Percentiles rank a stretch among this genome's conserved stretches.
Conservation (phyloP, 2,329 filamentous ascomycete genomes). For the Aspergillus nomiae region DNA sequence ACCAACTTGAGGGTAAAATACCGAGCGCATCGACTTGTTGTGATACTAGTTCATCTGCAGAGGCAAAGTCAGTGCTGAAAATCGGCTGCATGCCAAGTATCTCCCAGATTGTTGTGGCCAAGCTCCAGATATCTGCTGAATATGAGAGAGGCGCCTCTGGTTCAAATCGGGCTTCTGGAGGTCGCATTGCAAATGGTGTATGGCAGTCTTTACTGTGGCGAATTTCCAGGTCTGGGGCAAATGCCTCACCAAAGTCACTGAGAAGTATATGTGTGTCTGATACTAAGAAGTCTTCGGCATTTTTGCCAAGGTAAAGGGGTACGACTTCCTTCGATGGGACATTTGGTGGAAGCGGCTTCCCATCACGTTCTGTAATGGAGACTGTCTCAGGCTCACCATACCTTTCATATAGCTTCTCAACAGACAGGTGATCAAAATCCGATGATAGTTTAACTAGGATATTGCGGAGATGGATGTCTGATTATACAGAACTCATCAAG, state of each 20-base stretch:
- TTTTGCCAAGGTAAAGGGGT: constrained; percentile 30
- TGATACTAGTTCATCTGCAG: constrained; percentile 20
- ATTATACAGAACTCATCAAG: too few species aligned
- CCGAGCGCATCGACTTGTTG: constrained; percentile 28
- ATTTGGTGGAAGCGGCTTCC: constrained; percentile 26
- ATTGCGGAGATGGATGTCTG: constrained; percentile 6
- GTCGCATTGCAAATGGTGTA: constrained; percentile 17
- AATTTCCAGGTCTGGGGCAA: constrained; percentile 19
- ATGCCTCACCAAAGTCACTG: constrained; percentile 32
- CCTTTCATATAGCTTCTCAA: constrained; percentile 33
- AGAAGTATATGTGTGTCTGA: constrained; percentile 33
- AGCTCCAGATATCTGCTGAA: constrained; percentile 31
- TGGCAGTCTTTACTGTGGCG: constrained; percentile 27
- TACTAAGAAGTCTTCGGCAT: constrained; percentile 28
- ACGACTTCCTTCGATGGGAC: constrained; percentile 29
- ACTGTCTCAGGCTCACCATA: constrained; percentile 33
- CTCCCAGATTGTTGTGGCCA: constrained; percentile 30
- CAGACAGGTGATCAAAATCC: constrained; percentile 31
- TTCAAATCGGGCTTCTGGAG: constrained; percentile 22
- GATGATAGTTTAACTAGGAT: constrained; percentile 19
- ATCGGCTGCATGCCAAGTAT: constrained; percentile 29
- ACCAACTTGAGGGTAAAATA: constrained; percentile 22
- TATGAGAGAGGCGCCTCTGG: constrained; percentile 20
- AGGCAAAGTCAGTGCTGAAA: constrained; percentile 19
- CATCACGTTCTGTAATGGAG: constrained; percentile 25